phyloP scores from a whole-genome alignment of 2,329 filamentous ascomycete species.

The Acephala macrosclerotiorum region DNA sequence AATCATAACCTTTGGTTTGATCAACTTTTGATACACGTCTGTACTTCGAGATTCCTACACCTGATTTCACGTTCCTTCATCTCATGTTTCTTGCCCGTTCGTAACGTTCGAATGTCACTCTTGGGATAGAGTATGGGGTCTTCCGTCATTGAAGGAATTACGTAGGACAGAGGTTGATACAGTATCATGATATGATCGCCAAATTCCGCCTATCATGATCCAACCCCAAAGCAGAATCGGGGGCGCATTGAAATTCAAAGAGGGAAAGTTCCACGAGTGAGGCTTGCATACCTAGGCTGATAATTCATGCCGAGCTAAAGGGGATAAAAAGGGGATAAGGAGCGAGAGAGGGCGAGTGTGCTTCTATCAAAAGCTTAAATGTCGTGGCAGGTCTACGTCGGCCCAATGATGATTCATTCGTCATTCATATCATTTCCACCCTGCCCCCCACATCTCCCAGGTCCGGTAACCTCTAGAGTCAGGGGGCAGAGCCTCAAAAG shows the following conservation, averaged over 20 bases:
- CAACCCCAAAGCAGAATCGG: neutral
- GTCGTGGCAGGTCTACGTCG: neutral
- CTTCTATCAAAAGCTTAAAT: conserved; percentile 10
- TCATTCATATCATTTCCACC: conserved; percentile 2
- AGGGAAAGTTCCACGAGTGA: neutral
- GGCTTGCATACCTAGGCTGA: neutral
- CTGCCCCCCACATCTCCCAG: neutral
- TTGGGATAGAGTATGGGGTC: too few relatives aligned
- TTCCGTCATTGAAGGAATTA: neutral
- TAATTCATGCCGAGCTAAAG: neutral
- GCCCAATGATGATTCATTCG: conserved; percentile 11
- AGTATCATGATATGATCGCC: too few relatives aligned
- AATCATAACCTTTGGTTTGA: conserved; percentile 9
- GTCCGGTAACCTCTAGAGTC: neutral
- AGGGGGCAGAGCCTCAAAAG: neutral
- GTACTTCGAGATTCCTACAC: neutral
- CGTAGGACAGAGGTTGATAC: too few relatives aligned
- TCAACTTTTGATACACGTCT: neutral
- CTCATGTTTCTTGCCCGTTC: conserved; percentile 2
- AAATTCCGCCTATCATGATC: neutral
- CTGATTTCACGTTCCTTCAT: conserved; percentile 4
- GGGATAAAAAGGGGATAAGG: neutral
- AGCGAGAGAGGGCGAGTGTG: neutral
- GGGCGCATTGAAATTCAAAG: neutral
- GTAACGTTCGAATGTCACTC: neutral